Evolutionary conservation across 2,329 filamentous ascomycete species (phyloP).

Genomic region (Penicillium thymicola): DNA sequence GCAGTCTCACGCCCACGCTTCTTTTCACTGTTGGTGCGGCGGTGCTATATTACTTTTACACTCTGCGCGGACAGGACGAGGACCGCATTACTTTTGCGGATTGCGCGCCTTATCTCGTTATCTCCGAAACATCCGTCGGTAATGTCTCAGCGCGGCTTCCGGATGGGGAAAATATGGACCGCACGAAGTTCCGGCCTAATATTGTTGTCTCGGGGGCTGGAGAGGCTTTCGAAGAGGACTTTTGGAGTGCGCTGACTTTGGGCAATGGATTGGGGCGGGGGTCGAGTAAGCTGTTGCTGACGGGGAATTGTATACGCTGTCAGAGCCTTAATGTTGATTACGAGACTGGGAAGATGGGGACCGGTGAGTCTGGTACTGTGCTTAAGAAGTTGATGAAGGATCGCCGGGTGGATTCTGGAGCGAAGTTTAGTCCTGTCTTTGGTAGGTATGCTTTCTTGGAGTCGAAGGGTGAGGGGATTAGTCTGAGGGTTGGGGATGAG

Average conservation of each 20-base stretch:
- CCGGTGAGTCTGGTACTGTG: conserved; percentile 57
- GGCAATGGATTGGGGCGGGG: conserved; percentile 4
- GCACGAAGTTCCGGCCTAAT: conserved; percentile 70
- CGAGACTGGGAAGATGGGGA: conserved; percentile 57
- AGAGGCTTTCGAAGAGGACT: conserved; percentile 66
- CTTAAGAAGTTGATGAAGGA: conserved; percentile 69
- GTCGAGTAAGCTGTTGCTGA: conserved; percentile 52
- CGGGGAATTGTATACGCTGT: conserved; percentile 68
- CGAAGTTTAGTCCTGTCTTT: conserved; percentile 67
- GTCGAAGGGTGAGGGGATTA: conserved; percentile 31
- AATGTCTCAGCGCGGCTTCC: conserved; percentile 60
- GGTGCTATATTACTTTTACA: conserved; percentile 4
- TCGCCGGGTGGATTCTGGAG: conserved; percentile 66
- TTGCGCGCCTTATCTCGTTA: conserved; percentile 63
- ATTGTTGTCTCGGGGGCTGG: conserved; percentile 62
- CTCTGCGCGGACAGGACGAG: conserved; percentile 3
- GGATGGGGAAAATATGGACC: conserved; percentile 53
- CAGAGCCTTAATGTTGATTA: conserved; percentile 70
- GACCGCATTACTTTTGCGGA: conserved; percentile 33
- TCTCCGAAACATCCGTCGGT: conserved; percentile 66
- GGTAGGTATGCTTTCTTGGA: conserved; percentile 67
- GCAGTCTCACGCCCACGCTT: background rate
- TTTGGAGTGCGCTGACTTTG: conserved; percentile 62
- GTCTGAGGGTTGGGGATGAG: conserved; percentile 55
- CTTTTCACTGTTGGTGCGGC: background rate